These are phyloP conservation scores for Polychaeton citri DNA, from an alignment of 2,329 filamentous ascomycete species.

Conservation along the genomic window DNA sequence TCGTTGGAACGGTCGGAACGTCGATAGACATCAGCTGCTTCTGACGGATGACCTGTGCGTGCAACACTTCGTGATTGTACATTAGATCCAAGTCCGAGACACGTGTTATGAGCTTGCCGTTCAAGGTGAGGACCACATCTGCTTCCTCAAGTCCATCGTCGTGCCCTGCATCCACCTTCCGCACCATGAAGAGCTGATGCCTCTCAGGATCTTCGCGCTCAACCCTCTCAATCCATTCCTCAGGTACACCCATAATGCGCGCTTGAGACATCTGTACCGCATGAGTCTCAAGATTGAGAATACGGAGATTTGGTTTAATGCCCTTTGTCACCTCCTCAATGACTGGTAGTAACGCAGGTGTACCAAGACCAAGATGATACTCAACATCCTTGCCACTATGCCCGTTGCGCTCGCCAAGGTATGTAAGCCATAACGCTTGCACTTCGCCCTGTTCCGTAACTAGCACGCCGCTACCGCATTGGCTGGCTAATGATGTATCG, in stretches of 20 bases:
- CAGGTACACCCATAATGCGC: conserved; percentile 89
- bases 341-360: conserved; percentile 79
- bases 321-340: conserved; percentile 73
- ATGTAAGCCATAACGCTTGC: conserved; percentile 91
- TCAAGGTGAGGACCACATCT: conserved; percentile 82
- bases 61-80: conserved; percentile 76
- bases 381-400: conserved; percentile 80
- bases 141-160: conserved; percentile 67
- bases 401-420: conserved; percentile 75
- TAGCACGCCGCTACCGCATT: conserved; percentile 88
- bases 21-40: conserved; percentile 64
- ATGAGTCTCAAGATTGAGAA: conserved; percentile 87
- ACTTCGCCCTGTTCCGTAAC: conserved; percentile 83
- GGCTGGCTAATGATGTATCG: conserved; percentile 78
- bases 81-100: conserved; percentile 90
- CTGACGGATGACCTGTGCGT: conserved; percentile 76
- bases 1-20: conserved; percentile 73
- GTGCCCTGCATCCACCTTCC: conserved; percentile 62
- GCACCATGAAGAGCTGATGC: conserved; percentile 96
- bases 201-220: conserved; percentile 77
- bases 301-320: conserved; percentile 66
- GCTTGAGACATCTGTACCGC: conserved; percentile 95
- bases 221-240: conserved; percentile 89
- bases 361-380: conserved; percentile 86
- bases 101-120: conserved; percentile 82